A percentile compares a stretch with the other conserved stretches of the same genome.
These are phyloP conservation scores for Gnomoniopsis sp. DNA, from an alignment of 2,329 filamentous ascomycete genomes.

Conservation along the genomic window DNA sequence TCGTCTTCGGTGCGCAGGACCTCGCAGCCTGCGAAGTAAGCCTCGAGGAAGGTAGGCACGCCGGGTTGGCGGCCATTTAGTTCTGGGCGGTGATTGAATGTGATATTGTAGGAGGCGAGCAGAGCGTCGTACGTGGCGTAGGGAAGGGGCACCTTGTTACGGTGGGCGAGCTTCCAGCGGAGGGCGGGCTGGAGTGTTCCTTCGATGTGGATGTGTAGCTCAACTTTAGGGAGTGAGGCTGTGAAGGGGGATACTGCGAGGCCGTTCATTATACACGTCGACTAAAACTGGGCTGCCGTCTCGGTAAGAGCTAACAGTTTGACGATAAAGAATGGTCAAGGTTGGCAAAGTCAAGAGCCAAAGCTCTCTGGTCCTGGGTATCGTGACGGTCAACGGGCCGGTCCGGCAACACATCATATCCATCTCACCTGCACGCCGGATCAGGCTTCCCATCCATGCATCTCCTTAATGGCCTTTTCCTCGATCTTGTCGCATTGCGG, in stretches of 20 bases:
- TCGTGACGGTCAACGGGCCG: too few species aligned
- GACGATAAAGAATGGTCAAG: too few species aligned
- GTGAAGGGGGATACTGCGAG: not conserved
- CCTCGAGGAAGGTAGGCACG: constrained; percentile 31
- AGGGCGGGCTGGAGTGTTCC: constrained; percentile 39
- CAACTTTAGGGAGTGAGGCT: constrained; percentile 36
- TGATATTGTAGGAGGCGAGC: constrained; percentile 30
- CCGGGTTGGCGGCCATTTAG: constrained; percentile 31
- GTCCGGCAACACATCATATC: too few species aligned
- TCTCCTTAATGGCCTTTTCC: too few species aligned
- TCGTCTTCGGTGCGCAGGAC: constrained; percentile 32
- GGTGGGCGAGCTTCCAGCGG: constrained; percentile 37
- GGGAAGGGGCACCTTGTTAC: constrained; percentile 31
- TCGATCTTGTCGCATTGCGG: too few species aligned
- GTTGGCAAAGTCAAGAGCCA: too few species aligned
- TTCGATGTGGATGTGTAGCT: constrained; percentile 45
- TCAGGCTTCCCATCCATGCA: too few species aligned
- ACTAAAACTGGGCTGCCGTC: too few species aligned
- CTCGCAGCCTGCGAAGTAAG: constrained; percentile 30
- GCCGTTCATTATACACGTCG: not conserved
- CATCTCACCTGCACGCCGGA: too few species aligned
- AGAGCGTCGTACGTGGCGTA: constrained; percentile 30
- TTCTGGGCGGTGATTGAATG: constrained; percentile 35
- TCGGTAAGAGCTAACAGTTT: too few species aligned
- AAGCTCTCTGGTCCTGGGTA: too few species aligned